These are phyloP conservation scores for Claviceps sp. DNA, from an alignment of 2,329 filamentous ascomycete genomes.

Conservation along the genomic window DNA sequence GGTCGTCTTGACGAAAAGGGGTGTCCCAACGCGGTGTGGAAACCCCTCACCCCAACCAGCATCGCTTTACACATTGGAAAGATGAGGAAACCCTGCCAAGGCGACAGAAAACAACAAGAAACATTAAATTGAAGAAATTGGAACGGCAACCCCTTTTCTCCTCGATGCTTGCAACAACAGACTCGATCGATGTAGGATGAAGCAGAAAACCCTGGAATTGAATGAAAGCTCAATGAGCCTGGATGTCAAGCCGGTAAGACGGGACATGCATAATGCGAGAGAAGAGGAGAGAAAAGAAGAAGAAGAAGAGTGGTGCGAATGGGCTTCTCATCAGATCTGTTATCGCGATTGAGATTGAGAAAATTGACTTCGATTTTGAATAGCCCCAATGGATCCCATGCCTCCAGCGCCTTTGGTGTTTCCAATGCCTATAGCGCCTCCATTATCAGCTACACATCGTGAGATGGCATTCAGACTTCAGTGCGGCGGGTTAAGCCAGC, in stretches of 20 bases:
- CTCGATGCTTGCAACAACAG: not conserved
- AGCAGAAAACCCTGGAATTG: not conserved
- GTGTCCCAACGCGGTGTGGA: not conserved
- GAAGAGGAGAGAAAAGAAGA: not conserved
- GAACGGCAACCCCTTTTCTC: not conserved
- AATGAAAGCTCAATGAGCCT: not conserved
- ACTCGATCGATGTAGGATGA: not conserved
- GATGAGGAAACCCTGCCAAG: not conserved
- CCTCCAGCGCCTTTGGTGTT: no score
- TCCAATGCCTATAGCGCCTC: no score
- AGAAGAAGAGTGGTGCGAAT: not conserved
- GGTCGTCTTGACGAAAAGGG: no score
- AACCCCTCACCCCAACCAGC: not conserved
- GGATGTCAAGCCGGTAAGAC: not conserved
- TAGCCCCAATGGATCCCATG: constrained; percentile 13
- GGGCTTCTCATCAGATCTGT: not conserved
- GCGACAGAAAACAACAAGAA: not conserved
- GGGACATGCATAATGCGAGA: not conserved
- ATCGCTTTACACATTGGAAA: not conserved
- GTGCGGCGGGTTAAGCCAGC: not conserved
- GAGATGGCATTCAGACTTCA: not conserved
- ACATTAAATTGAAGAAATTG: not conserved
- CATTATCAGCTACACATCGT: constrained; percentile 18
- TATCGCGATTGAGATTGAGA: not conserved
- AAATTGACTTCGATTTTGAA: not conserved